Evolutionary conservation across 768 basidiomycete species (phyloP).

Genomic region (Mycena rebaudengoi): DNA sequence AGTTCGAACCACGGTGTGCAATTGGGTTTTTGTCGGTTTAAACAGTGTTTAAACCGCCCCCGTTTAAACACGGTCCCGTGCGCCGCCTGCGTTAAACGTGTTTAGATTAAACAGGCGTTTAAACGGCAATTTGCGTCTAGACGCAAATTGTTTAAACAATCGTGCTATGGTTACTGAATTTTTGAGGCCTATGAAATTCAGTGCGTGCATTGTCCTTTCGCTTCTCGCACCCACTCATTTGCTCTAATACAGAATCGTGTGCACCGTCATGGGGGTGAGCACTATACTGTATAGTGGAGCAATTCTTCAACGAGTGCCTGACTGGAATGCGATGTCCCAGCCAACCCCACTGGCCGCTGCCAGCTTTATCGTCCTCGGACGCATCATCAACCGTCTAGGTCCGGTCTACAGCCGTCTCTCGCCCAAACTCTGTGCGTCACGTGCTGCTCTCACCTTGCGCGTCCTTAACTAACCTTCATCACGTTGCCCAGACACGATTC

Average conservation of each 20-base stretch:
- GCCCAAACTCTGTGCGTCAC: slow-evolving; percentile 48
- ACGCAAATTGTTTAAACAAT: no score
- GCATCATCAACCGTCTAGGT: slow-evolving; percentile 54
- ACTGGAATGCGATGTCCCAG: background rate
- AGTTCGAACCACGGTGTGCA: no score
- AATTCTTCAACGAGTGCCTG: background rate
- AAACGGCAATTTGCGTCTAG: no score
- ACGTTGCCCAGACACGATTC: slow-evolving; percentile 41
- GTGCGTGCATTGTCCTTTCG: slow-evolving; percentile 31
- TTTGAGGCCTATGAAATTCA: slow-evolving; percentile 52
- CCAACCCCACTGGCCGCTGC: slow-evolving; percentile 29
- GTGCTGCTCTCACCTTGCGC: background rate
- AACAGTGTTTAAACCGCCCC: no score
- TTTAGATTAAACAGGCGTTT: no score
- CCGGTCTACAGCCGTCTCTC: slow-evolving; percentile 57
- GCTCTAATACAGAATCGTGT: slow-evolving; percentile 1
- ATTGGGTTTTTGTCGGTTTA: no score
- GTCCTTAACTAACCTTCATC: background rate
- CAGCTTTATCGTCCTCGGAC: slow-evolving; percentile 62
- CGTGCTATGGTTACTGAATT: no score
- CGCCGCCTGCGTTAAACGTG: no score
- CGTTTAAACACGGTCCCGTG: no score
- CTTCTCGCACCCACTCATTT: background rate
- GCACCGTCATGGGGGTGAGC: slow-evolving; percentile 23
- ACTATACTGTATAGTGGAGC: background rate